Percentiles rank a stretch among this genome's conserved stretches.
These are phyloP conservation scores for Parathielavia appendiculata DNA, from an alignment of 495 filamentous ascomycete genomes.

Conservation along the genomic window DNA sequence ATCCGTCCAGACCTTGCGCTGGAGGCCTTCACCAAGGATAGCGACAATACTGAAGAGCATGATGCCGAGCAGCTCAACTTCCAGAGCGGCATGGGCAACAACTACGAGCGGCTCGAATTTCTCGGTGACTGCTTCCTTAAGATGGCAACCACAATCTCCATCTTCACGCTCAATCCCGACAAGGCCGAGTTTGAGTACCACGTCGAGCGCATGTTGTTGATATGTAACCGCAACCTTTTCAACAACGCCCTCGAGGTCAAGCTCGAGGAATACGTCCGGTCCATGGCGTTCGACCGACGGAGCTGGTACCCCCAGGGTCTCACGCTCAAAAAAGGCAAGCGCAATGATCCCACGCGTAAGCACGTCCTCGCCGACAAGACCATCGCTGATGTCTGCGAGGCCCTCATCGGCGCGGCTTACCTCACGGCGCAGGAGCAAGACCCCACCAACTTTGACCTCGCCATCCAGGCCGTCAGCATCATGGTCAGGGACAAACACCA, in stretches of 20 bases:
- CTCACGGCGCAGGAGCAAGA: constrained; percentile 47
- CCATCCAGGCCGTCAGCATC: constrained; percentile 74
- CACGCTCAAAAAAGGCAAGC: constrained; percentile 47
- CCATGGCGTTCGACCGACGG: constrained; percentile 70
- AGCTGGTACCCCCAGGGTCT: constrained; percentile 82
- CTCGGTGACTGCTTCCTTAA: constrained; percentile 93
- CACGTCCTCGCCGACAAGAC: constrained; percentile 82
- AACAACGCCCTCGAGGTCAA: constrained; percentile 62
- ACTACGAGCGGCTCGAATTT: constrained; percentile 94
- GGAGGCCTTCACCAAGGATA: constrained; percentile 92
- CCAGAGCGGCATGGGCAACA: constrained; percentile 87
- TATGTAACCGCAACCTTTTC: constrained; percentile 91
- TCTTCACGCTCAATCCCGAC: constrained; percentile 69
- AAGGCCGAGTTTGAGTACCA: constrained; percentile 85
- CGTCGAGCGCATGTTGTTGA: constrained; percentile 80
- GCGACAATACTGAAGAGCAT: constrained; percentile 82
- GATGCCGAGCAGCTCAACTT: constrained; percentile 64
- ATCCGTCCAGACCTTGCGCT: constrained; percentile 68
- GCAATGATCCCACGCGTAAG: constrained; percentile 33
- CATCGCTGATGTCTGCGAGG: constrained; percentile 96
- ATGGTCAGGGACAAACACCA: constrained; percentile 68
- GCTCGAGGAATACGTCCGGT: constrained; percentile 75
- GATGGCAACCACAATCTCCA: constrained; percentile 84
- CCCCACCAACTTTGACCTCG: constrained; percentile 62
- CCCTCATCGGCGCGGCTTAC: constrained; percentile 84